These are phyloP conservation scores for Wilhelminamyces savonicus DNA, from an alignment of 805 yeast genomes.

Conservation along the genomic window DNA sequence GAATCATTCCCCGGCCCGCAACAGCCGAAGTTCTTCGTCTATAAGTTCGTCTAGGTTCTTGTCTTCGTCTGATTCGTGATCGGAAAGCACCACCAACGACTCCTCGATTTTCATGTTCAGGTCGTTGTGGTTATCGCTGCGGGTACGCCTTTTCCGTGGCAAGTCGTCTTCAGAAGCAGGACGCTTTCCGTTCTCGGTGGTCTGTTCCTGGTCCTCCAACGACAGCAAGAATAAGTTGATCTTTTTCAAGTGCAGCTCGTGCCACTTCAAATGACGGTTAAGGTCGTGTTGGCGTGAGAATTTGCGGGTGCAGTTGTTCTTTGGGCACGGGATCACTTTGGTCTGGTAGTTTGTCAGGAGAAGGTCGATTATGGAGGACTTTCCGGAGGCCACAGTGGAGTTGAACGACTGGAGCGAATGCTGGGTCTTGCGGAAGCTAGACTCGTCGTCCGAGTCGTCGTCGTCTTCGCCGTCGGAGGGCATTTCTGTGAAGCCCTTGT, in stretches of 20 bases:
- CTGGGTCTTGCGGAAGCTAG: neutral
- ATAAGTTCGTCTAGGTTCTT: constrained; percentile 17
- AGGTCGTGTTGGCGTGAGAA: constrained; percentile 47
- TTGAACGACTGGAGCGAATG: neutral
- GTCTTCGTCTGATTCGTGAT: no score
- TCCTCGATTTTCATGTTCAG: no score
- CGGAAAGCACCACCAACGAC: neutral
- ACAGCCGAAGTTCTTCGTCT: constrained; percentile 16
- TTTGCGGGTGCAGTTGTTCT: constrained; percentile 43
- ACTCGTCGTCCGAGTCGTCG: neutral
- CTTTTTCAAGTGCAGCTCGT: constrained; percentile 13
- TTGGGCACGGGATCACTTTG: constrained; percentile 40
- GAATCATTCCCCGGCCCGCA: constrained; percentile 18
- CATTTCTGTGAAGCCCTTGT: no score
- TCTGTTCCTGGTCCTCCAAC: neutral
- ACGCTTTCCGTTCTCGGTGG: neutral
- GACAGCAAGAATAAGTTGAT: neutral
- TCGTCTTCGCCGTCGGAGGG: neutral
- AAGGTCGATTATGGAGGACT: constrained; percentile 24
- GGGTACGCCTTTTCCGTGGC: no score
- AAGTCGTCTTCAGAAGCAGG: no score
- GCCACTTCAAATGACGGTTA: constrained; percentile 49
- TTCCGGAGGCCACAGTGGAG: neutral
- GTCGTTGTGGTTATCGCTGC: no score
- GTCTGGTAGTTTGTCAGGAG: constrained; percentile 30